Base-by-base conservation (phyloP, 495 filamentous ascomycete genomes). In the Aspergillus bertholletiae region DNA sequence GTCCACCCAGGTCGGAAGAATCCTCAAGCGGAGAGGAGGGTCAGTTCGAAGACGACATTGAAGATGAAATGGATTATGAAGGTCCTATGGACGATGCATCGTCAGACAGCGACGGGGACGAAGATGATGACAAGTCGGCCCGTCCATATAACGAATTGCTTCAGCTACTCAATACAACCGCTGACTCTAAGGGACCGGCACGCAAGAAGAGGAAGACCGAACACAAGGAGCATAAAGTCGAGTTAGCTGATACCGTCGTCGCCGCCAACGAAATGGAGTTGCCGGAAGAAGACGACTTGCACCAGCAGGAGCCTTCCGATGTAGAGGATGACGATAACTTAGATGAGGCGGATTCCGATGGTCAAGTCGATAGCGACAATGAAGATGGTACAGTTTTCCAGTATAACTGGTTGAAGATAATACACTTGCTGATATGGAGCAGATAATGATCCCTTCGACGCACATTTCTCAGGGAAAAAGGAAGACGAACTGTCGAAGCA, bases 391-490 rank as follows among this genome's bases (percentile, higher is more conserved):
- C 17, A 58, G n/a, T 46, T 22, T 23, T 17, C 12, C 39, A 39
- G 11, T 40, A 2, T 22, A 13, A 8, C 23, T 43, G 1, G 20
- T 2, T 27, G 5, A 23, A 12, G 8, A 15, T 5, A 7, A 17
- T 18, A 21, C 24, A 13, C 20, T 27, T 45, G 37, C 26, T 44
- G 4, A 43, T 18, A 43, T 43, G 27, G 75, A 22, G 1, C 51
- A 70, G 66, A 68, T 23, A 74, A 75, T 1, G 92, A 96, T 66
- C 85, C 89, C 2, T 96, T 95, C 62, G 84, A 92, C 46, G 73
- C 76, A 30, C 93, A 96, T 67, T 93, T 96, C 69, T 79, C 81
- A 26, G 70, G 72, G 20, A 80, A 83, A 1, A 80, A 88, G 17
- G 80, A 86, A 35, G 71, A 78, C 6, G 68, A 78, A 18, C 57